Base-by-base conservation (phyloP, 805 yeast species). In the Lipomyces yamanashiensis region DNA sequence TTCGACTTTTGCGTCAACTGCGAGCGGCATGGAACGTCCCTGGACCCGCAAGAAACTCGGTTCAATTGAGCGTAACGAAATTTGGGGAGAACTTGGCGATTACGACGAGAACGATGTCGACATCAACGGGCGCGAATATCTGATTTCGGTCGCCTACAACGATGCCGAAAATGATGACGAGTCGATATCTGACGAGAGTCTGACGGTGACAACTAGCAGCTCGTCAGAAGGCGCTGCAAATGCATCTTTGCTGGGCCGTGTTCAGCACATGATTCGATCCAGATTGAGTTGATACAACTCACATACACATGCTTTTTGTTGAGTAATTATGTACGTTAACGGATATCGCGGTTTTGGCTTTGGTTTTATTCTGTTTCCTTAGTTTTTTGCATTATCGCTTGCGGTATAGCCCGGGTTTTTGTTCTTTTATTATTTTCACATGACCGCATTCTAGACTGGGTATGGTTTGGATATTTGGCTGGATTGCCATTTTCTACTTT, bases 11-110 rank as follows among this genome's bases (percentile, higher is more conserved):
- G 50, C 61, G 12, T 45, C 53, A 2, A 21, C 36, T 13, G 52
- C 50, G 13, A 13, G 50, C 21, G 43, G 19, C 1, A 23, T 40
- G 12, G 53, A 54, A 6, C 55, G 58, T 39, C 69, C 69, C n/a
- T 66, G 69, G 69, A 63, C 64, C 13, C 19, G 60, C 34, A 59
- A 60, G 50, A 58, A 58, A 37, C 52, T 66, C 9, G 69, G 68
- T 3, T 36, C 50, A 23, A 40, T 59, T 43, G 69, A 66, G 50
- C 67, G 62, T 1, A 64, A 48, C 53, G 69, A 66, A 54, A 66
- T 66, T 28, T 66, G 68, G 67, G 49, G 45, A 33, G 69, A 66
- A 58, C 51, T 66, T 7, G 69, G 61, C 28, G 69, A 66, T 49
- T 60, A 59, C 39, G 69, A 66, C 34, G 60, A 41, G 9, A 64